Conservation (phyloP, 345 rosid species). For the Salix purpurea region DNA sequence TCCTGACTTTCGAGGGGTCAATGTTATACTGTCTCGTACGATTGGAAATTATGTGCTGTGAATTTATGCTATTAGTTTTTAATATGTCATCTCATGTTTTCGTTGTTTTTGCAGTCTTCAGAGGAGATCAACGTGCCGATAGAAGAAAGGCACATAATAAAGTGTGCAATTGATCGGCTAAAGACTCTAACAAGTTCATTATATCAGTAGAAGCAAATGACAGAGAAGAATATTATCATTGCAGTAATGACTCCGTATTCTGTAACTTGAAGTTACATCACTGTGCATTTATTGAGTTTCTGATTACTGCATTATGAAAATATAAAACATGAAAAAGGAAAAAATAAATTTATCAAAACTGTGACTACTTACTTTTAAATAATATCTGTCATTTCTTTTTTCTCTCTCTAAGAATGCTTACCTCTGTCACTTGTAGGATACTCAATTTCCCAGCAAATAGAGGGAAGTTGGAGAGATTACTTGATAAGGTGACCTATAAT, state of each 20-base stretch:
- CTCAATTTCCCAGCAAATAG: background rate
- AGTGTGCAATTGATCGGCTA: slow-evolving; percentile 37
- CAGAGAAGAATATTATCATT: too few relatives aligned
- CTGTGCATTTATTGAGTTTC: background rate
- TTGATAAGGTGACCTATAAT: background rate
- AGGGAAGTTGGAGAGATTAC: background rate
- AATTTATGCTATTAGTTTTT: background rate
- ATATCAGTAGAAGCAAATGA: background rate
- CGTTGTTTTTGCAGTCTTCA: slow-evolving; percentile 37
- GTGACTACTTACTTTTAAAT: background rate
- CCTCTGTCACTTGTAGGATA: background rate
- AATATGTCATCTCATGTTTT: slow-evolving; percentile 13
- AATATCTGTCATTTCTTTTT: too few relatives aligned
- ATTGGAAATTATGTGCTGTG: background rate
- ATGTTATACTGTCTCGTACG: background rate
- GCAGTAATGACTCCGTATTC: background rate
- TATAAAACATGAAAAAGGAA: background rate
- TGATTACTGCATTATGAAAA: background rate
- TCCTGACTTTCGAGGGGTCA: background rate
- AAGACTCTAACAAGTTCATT: slow-evolving; percentile 2
- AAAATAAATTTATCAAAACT: background rate
- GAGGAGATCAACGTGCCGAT: slow-evolving; percentile 37
- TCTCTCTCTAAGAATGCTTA: background rate
- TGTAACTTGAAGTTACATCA: background rate
- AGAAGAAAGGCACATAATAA: slow-evolving; percentile 54